phyloP scores from a whole-genome alignment of 345 rosid genomes.

The Eucalyptus sideroxylon region DNA sequence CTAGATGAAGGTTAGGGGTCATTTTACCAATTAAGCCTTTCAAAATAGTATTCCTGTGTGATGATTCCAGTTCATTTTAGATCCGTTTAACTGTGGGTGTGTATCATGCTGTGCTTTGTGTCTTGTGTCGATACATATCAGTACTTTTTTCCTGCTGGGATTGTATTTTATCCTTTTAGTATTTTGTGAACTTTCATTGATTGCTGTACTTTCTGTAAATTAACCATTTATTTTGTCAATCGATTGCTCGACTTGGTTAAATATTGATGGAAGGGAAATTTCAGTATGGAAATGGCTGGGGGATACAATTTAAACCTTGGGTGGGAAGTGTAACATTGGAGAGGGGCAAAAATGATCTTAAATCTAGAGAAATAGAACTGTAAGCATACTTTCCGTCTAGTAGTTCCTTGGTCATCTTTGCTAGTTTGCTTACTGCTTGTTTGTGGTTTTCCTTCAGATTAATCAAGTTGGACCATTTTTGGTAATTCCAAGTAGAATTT shows the following conservation, averaged over 20 bases:
- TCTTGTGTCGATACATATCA: background rate
- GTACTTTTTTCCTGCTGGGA: background rate
- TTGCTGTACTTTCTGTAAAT: background rate
- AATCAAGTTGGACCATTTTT: background rate
- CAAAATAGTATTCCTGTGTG: background rate
- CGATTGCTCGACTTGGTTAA: background rate
- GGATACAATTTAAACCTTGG: background rate
- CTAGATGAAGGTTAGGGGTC: background rate
- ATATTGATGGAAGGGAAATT: background rate
- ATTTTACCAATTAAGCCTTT: background rate
- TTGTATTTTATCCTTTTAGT: background rate
- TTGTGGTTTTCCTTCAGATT: background rate
- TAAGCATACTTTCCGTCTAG: background rate
- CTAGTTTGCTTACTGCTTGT: background rate
- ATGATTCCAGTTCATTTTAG: background rate
- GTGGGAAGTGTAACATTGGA: background rate
- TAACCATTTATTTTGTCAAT: background rate
- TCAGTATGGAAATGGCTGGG: background rate
- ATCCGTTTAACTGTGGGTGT: background rate
- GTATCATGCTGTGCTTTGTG: background rate
- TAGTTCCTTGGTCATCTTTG: background rate
- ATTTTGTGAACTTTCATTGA: background rate
- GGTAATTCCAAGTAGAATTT: background rate
- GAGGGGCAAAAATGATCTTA: background rate
- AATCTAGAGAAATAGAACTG: background rate